Percentiles rank a stretch among this genome's conserved stretches.
phyloP scores from a whole-genome alignment of 2,329 filamentous ascomycete species.

The Penicillium thymicola region DNA sequence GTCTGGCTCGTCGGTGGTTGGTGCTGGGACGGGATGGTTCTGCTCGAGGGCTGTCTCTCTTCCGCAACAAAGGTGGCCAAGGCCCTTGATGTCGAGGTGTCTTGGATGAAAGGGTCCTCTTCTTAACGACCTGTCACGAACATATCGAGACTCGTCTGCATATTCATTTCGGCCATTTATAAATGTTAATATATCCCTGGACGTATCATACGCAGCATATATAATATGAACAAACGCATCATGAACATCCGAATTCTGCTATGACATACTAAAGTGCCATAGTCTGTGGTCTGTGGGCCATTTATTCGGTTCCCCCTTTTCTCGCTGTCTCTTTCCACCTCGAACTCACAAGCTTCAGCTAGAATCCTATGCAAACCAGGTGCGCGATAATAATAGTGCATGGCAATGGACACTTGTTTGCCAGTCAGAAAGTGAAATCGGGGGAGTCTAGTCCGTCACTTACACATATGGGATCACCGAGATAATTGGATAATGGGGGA shows the following conservation, averaged over 20 bases:
- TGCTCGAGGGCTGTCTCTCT: constrained; percentile 59
- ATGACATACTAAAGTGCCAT: background rate
- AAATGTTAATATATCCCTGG: background rate
- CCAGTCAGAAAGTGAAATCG: background rate
- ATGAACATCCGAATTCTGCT: background rate
- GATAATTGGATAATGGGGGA: constrained; percentile 11
- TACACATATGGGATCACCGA: constrained; percentile 16
- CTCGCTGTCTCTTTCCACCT: too few relatives aligned
- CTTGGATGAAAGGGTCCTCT: constrained; percentile 25
- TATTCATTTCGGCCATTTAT: background rate
- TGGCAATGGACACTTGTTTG: constrained; percentile 10
- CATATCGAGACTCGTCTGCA: background rate
- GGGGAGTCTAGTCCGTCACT: background rate
- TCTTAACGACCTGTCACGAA: background rate
- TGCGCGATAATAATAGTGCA: constrained; percentile 5
- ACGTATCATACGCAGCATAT: background rate
- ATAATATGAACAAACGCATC: background rate
- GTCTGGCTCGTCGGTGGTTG: constrained; percentile 58
- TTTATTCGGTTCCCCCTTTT: background rate
- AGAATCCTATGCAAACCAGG: constrained; percentile 1
- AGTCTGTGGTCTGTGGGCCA: background rate
- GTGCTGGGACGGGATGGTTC: constrained; percentile 65
- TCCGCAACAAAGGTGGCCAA: constrained; percentile 56
- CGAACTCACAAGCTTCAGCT: background rate
- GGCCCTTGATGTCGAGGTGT: constrained; percentile 50